Conservation (phyloP, 331 rosid species). For the Cydonia oblonga region DNA sequence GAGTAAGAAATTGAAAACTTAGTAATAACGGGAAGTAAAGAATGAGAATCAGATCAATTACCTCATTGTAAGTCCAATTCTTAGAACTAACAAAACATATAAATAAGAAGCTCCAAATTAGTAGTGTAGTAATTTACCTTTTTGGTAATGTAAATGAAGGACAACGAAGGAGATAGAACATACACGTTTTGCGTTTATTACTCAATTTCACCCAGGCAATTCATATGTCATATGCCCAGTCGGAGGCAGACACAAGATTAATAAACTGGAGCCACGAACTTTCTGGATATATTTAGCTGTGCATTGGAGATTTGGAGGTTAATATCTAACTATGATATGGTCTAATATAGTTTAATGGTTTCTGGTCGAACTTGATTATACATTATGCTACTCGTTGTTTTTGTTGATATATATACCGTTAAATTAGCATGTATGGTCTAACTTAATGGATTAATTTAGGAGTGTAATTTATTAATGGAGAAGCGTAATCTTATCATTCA, state of each 20-base stretch:
- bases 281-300: neutral
- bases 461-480: neutral
- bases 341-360: neutral
- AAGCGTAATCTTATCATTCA: too few species aligned
- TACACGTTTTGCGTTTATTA: neutral
- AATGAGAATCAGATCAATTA: neutral
- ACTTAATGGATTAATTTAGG: too few species aligned
- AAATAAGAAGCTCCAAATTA: neutral
- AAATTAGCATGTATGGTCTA: too few species aligned
- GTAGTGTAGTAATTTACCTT: neutral
- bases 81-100: too few species aligned
- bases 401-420: too few species aligned
- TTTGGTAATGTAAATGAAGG: slow-evolving; percentile 1
- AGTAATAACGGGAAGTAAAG: neutral
- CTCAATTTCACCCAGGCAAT: neutral
- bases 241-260: neutral
- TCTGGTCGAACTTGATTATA: too few species aligned
- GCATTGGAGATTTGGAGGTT: neutral
- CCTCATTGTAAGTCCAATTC: neutral
- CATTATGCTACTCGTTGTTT: too few species aligned
- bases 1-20: neutral
- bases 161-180: neutral
- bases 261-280: neutral
- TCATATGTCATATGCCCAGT: neutral
- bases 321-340: neutral